These are phyloP conservation scores for Vicia sativa DNA, from an alignment of 306 rosid genomes.

Conservation along the genomic window DNA sequence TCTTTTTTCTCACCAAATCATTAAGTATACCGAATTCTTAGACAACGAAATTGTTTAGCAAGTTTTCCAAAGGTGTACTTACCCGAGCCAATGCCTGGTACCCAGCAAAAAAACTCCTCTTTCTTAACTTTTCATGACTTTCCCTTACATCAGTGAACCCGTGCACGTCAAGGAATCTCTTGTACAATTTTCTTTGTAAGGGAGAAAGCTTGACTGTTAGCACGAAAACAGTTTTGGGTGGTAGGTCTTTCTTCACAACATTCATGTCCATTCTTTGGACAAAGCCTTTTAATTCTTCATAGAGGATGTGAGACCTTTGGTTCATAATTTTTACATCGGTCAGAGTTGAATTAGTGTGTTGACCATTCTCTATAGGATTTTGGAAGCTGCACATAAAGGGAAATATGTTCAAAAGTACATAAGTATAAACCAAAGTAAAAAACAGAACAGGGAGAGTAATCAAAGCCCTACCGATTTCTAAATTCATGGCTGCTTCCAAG, in stretches of 20 bases:
- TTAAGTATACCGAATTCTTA: slow-evolving; percentile 19
- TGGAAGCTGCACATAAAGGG: slow-evolving; percentile 72
- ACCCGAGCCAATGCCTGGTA: slow-evolving; percentile 99
- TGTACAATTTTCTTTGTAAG: slow-evolving; percentile 83
- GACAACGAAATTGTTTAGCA: slow-evolving; percentile 31
- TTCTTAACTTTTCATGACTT: slow-evolving; percentile 64
- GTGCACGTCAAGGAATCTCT: slow-evolving; percentile 91
- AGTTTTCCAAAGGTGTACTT: slow-evolving; percentile 27
- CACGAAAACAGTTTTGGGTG: slow-evolving; percentile 97
- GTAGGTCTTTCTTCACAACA: slow-evolving; percentile 92
- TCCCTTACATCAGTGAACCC: slow-evolving; percentile 69
- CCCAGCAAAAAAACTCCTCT: slow-evolving; percentile 93
- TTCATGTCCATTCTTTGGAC: slow-evolving; percentile 98
- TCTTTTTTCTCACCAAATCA: not conserved
- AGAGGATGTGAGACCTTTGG: slow-evolving; percentile 96
- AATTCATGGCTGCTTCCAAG: slow-evolving; percentile 99
- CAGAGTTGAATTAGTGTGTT: slow-evolving; percentile 91
- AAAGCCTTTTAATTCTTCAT: slow-evolving; percentile 89
- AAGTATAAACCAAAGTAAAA: slow-evolving; percentile 17
- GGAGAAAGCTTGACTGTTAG: slow-evolving; percentile 94
- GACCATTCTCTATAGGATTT: slow-evolving; percentile 97
- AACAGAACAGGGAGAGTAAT: slow-evolving; percentile 35
- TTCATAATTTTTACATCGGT: slow-evolving; percentile 95
- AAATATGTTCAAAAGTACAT: slow-evolving; percentile 29
- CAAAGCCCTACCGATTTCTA: slow-evolving; percentile 81